Evolutionary conservation across 805 yeast species (phyloP).

Genomic region (Monosporozyma servazzii): DNA sequence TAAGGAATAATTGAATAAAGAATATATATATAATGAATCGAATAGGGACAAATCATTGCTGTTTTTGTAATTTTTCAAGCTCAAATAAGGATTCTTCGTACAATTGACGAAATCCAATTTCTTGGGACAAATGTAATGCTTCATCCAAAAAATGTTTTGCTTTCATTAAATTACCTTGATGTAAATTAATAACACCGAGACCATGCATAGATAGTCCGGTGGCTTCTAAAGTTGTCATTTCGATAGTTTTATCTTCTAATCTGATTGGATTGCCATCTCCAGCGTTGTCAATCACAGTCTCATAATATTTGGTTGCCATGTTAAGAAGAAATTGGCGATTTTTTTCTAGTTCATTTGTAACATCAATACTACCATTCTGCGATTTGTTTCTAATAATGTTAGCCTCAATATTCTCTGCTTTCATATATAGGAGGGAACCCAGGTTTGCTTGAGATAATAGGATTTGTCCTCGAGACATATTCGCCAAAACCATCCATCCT

Average conservation of each 20-base stretch:
- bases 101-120: constrained; percentile 50
- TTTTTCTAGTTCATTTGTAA: not conserved
- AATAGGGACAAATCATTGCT: not conserved
- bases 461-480: constrained; percentile 48
- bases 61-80: constrained; percentile 32
- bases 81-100: constrained; percentile 54
- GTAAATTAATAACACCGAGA: constrained; percentile 63
- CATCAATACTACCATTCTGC: not conserved
- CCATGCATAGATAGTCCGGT: constrained; percentile 74
- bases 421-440: constrained; percentile 56
- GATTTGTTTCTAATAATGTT: constrained; percentile 14
- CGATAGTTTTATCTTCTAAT: constrained; percentile 20
- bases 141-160: constrained; percentile 54
- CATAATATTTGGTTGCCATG: constrained; percentile 34
- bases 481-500: constrained; percentile 57
- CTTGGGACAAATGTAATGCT: constrained; percentile 56
- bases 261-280: constrained; percentile 3
- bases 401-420: constrained; percentile 49
- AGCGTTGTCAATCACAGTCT: constrained; percentile 27
- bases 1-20: not conserved
- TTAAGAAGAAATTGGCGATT: constrained; percentile 18
- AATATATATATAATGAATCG: constrained; percentile 53
- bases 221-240: constrained; percentile 42
- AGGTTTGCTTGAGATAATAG: constrained; percentile 54
- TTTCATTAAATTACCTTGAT: constrained; percentile 40